Conservation (phyloP, 2,329 filamentous ascomycete species). For the Bipolaris oryzae region DNA sequence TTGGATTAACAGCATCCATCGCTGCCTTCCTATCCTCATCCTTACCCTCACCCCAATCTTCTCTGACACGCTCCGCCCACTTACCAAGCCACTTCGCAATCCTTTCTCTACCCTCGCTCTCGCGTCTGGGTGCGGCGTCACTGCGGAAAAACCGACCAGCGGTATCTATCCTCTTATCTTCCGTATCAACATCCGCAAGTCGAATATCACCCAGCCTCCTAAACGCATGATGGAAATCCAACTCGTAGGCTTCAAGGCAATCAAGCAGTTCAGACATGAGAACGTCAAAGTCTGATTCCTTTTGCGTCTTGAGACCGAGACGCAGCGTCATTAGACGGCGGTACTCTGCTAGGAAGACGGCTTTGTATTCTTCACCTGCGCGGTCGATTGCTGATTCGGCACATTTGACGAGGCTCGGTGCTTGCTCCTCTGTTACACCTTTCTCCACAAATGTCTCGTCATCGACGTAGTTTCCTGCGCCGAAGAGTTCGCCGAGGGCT, state of each 20-base stretch:
- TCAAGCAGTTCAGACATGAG: slow-evolving; percentile 85
- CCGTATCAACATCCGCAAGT: slow-evolving; percentile 67
- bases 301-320: slow-evolving; percentile 73
- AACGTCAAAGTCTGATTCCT: slow-evolving; percentile 76
- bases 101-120: slow-evolving; percentile 68
- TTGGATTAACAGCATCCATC: slow-evolving; percentile 12
- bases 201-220: slow-evolving; percentile 72
- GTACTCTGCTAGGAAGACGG: slow-evolving; percentile 87
- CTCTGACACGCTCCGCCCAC: slow-evolving; percentile 73
- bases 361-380: slow-evolving; percentile 84
- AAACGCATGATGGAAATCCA: slow-evolving; percentile 97
- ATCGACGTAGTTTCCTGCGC: slow-evolving; percentile 75
- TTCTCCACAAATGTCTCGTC: slow-evolving; percentile 71
- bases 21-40: slow-evolving; percentile 59
- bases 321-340: slow-evolving; percentile 80
- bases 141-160: slow-evolving; percentile 80
- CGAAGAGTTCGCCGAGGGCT: slow-evolving; percentile 84
- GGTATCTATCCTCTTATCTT: slow-evolving; percentile 66
- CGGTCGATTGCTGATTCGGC: slow-evolving; percentile 84
- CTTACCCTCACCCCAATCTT: slow-evolving; percentile 73
- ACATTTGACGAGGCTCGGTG: slow-evolving; percentile 72
- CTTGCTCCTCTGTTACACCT: slow-evolving; percentile 73
- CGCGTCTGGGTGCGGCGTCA: slow-evolving; percentile 62
- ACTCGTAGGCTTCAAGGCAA: slow-evolving; percentile 76
- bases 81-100: slow-evolving; percentile 80